These are phyloP conservation scores for Coemansia sp. DNA, from an alignment of 192 early-diverging fungal species.

Conservation along the genomic window DNA sequence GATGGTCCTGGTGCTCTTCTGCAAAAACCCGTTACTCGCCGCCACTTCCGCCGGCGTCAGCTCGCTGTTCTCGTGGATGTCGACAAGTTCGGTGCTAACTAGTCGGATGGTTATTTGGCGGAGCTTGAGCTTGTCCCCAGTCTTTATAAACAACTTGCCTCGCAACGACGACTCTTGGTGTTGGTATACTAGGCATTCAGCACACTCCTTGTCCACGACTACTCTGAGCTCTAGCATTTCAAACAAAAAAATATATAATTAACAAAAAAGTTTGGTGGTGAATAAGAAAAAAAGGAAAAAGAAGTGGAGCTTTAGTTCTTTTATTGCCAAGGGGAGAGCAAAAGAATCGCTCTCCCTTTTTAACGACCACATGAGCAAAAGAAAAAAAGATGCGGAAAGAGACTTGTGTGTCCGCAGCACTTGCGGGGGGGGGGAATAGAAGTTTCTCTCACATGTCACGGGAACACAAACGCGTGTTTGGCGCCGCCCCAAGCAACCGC, in stretches of 20 bases:
- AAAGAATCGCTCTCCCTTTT: too few relatives aligned
- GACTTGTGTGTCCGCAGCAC: not conserved
- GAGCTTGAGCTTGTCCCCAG: constrained; percentile 40
- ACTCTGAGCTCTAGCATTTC: constrained; percentile 32
- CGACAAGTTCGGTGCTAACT: constrained; percentile 38
- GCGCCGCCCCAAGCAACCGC: constrained; percentile 30
- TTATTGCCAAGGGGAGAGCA: too few relatives aligned
- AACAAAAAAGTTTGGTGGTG: not conserved
- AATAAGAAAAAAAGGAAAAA: not conserved
- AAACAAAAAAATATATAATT: constrained; percentile 2
- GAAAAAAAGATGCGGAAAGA: too few relatives aligned
- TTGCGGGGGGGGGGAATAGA: too few relatives aligned
- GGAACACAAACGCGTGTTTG: constrained; percentile 37
- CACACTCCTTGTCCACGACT: constrained; percentile 25
- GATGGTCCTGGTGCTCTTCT: constrained; percentile 36
- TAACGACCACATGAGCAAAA: too few relatives aligned
- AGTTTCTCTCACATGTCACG: too few relatives aligned
- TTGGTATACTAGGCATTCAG: constrained; percentile 42
- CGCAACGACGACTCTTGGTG: constrained; percentile 27
- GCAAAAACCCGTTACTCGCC: constrained; percentile 12
- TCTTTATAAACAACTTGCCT: constrained; percentile 32
- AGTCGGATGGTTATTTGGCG: constrained; percentile 43
- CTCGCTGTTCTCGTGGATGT: constrained; percentile 21
- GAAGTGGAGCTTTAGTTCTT: not conserved
- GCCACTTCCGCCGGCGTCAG: not conserved